Evolutionary conservation across 1,139 yeast genomes (phyloP).

Genomic region (Eremothecium cymbalariae): DNA sequence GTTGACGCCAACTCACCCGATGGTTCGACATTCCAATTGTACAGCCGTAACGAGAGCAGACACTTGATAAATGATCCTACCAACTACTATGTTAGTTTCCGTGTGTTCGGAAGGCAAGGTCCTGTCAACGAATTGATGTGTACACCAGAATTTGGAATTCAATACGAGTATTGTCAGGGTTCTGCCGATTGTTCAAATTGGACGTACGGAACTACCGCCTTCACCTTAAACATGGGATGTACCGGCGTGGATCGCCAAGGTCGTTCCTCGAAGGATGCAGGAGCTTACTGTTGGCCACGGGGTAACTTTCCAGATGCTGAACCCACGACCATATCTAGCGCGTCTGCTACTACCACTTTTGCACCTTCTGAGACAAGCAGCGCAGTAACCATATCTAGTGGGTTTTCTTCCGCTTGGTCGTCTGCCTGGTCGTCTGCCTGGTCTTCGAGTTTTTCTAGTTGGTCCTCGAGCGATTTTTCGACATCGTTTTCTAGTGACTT

Average conservation of each 20-base stretch:
- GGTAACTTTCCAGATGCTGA: too few relatives aligned
- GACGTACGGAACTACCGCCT: slow-evolving; percentile 18
- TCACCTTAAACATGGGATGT: slow-evolving; percentile 30
- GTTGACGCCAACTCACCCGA: slow-evolving; percentile 26
- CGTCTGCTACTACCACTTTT: too few relatives aligned
- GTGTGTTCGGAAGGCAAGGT: slow-evolving; percentile 18
- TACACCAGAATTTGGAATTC: slow-evolving; percentile 27
- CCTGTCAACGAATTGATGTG: slow-evolving; percentile 13
- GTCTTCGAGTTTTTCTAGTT: too few relatives aligned
- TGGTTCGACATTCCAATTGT: slow-evolving; percentile 20
- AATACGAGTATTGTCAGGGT: slow-evolving; percentile 27
- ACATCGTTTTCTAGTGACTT: too few relatives aligned
- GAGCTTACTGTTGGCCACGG: slow-evolving; percentile 28
- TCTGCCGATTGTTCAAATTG: slow-evolving; percentile 14
- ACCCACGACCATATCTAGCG: too few relatives aligned
- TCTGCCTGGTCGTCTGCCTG: too few relatives aligned
- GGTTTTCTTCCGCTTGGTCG: too few relatives aligned
- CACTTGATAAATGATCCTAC: slow-evolving; percentile 22
- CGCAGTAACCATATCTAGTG: too few relatives aligned
- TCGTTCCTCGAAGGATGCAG: slow-evolving; percentile 25
- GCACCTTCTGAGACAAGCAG: too few relatives aligned
- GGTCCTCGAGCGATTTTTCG: too few relatives aligned
- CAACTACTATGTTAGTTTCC: slow-evolving; percentile 25
- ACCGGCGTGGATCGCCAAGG: slow-evolving; percentile 23
- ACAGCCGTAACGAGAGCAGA: slow-evolving; percentile 21